phyloP scores from a whole-genome alignment of 192 early-diverging fungal species.

The Coemansia sp. region DNA sequence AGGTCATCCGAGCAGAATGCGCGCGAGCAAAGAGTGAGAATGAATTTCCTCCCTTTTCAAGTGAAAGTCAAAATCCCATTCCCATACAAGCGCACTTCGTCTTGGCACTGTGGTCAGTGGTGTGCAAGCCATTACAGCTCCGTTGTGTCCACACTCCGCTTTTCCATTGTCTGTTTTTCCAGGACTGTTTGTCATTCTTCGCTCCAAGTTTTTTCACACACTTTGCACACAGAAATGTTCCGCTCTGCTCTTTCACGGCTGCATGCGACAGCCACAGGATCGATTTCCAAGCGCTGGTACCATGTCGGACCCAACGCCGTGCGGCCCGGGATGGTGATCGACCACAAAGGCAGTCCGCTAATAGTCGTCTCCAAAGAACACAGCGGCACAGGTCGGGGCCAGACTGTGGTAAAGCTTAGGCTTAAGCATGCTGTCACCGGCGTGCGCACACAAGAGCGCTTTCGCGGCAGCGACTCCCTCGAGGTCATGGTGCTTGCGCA shows the following conservation, averaged over 20 bases:
- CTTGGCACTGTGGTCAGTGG: too few relatives aligned
- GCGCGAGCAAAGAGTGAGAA: too few relatives aligned
- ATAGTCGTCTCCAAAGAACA: conserved; percentile 67
- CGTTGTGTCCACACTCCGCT: too few relatives aligned
- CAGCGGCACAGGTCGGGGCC: conserved; percentile 67
- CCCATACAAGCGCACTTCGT: too few relatives aligned
- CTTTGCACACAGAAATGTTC: conserved; percentile 2
- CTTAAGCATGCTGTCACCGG: conserved; percentile 67
- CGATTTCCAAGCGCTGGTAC: conserved; percentile 26
- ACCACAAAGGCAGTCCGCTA: conserved; percentile 64
- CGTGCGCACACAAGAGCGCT: conserved; percentile 63
- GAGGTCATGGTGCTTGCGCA: conserved; percentile 71
- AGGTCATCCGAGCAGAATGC: too few relatives aligned
- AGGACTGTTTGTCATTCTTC: neutral
- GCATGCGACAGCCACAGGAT: neutral
- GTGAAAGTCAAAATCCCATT: too few relatives aligned
- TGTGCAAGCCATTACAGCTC: too few relatives aligned
- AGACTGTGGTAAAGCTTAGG: conserved; percentile 67
- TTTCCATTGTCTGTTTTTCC: neutral
- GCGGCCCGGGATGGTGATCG: conserved; percentile 69
- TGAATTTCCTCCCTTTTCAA: too few relatives aligned
- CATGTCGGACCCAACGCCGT: conserved; percentile 40
- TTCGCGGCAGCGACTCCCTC: conserved; percentile 66
- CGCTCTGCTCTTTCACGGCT: conserved; percentile 6
- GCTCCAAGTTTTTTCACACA: neutral